These are phyloP conservation scores for Brassica hybrid DNA, from an alignment of 441 rosid species.

Conservation along the genomic window DNA sequence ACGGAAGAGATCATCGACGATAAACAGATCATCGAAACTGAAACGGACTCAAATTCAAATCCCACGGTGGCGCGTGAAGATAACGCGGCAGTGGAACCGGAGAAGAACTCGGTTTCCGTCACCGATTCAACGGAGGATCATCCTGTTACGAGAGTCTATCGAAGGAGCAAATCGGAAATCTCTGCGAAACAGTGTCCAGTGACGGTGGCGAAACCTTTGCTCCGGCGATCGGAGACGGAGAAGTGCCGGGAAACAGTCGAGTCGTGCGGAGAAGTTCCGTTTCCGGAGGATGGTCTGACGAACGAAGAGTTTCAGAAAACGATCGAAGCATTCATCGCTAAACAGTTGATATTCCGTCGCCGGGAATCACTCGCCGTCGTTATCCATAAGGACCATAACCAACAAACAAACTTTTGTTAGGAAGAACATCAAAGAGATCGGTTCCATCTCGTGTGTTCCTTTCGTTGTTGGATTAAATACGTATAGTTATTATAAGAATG, in stretches of 20 bases:
- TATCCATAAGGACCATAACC: slow-evolving; percentile 14
- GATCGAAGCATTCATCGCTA: slow-evolving; percentile 74
- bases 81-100: slow-evolving; percentile 1
- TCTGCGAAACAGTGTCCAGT: slow-evolving; percentile 1
- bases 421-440: neutral
- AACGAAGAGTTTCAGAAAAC: slow-evolving; percentile 72
- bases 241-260: slow-evolving; percentile 31
- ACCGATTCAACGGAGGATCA: slow-evolving; percentile 5
- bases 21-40: slow-evolving; percentile 26
- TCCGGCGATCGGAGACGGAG: slow-evolving; percentile 61
- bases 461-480: slow-evolving; percentile 10
- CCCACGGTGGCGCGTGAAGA: slow-evolving; percentile 32
- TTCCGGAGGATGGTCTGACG: slow-evolving; percentile 58
- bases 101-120: neutral
- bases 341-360: slow-evolving; percentile 61
- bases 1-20: slow-evolving; percentile 44
- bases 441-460: slow-evolving; percentile 7
- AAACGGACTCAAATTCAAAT: slow-evolving; percentile 3
- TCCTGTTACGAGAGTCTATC: slow-evolving; percentile 31
- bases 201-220: slow-evolving; percentile 25
- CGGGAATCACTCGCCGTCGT: slow-evolving; percentile 40
- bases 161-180: slow-evolving; percentile 55
- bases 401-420: slow-evolving; percentile 10
- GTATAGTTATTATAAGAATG: slow-evolving; percentile 9
- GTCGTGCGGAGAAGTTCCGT: neutral